These are phyloP conservation scores for Neurospora tetrasperma DNA, from an alignment of 495 filamentous ascomycete species.

Conservation along the genomic window DNA sequence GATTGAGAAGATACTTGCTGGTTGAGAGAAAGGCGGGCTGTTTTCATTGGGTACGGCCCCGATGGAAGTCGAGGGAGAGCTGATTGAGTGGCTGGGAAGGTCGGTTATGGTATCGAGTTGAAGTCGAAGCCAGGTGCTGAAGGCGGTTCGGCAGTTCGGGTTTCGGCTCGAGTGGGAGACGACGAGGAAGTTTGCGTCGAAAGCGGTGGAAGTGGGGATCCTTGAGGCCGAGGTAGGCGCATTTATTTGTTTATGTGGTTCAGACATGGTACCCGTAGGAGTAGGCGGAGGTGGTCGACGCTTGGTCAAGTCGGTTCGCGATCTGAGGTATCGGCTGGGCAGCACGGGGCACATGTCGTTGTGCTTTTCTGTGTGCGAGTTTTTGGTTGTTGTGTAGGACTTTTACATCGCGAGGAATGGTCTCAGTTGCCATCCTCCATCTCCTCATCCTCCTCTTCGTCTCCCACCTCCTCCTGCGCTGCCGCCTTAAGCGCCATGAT, in stretches of 20 bases:
- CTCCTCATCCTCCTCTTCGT: constrained; percentile 4
- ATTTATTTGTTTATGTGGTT: constrained; percentile 14
- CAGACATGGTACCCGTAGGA: constrained; percentile 4
- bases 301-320: not conserved
- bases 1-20: constrained; percentile 1
- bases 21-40: constrained; percentile 10
- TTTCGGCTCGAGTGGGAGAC: constrained; percentile 9
- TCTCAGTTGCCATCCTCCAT: constrained; percentile 22
- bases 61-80: constrained; percentile 4
- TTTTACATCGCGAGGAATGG: not conserved
- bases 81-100: constrained; percentile 12
- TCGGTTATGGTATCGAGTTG: constrained; percentile 11
- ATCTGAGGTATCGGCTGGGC: not conserved
- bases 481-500: constrained; percentile 20
- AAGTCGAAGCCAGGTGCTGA: not conserved
- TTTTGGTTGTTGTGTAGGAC: not conserved
- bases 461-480: constrained; percentile 20
- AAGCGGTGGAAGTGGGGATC: constrained; percentile 11
- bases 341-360: not conserved
- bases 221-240: constrained; percentile 1
- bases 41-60: constrained; percentile 13
- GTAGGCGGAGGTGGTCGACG: not conserved
- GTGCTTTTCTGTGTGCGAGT: not conserved
- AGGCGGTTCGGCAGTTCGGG: constrained; percentile 5
- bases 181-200: constrained; percentile 5